Evolutionary conservation across 2,329 filamentous ascomycete genomes (phyloP), one percentile per base, ranked within the genome.

Genomic region (Hirsutella thompsonii): DNA sequence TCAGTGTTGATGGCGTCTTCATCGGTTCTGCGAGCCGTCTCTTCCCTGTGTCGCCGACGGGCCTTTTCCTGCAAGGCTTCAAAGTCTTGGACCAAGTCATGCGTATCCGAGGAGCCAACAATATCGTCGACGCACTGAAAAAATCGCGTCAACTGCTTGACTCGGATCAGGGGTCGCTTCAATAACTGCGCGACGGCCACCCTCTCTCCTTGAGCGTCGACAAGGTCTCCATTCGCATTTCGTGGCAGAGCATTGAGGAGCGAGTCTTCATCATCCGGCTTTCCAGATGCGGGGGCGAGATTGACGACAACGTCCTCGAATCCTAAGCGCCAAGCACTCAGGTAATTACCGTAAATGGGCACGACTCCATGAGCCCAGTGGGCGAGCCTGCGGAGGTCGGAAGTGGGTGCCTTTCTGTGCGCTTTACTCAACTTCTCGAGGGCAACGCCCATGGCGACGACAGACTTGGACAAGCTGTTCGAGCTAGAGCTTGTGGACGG

Each of bases 301-400:
- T 94, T 96, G 51, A 98, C 86, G 38, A 96, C 79, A 18, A 98
- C 78, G 56, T 94, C 89, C 53, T 94, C 84, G 59, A 96, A 98
- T 1, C 92, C 92, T 37, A 96, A 72, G 23, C 88, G 76, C 92
- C 92, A 98, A 8, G 83, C 80, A 54, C 79, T 78, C 26, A 96
- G 70, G 57, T 96, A 98, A 53, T 86, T 81, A 45, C 79, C 71
- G 57, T 98, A 98, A 9, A 90, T 74, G 42, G 80, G 78, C 36
- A 84, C 76, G 1, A 86, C 80, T 18, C 75, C 77, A 42, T 87
- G 76, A 2, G 89, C 83, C 92, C 92, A 98, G 33, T 70, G 72
- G 9, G 93, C 68, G 40, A 98, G 70, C 13, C 75, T 72, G 43
- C 83, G 74, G 2, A 83, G 66, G 48, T 92, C 79, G 19, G 79